Evolutionary conservation across 306 rosid species (phyloP).

Genomic region (Prunus persica): DNA sequence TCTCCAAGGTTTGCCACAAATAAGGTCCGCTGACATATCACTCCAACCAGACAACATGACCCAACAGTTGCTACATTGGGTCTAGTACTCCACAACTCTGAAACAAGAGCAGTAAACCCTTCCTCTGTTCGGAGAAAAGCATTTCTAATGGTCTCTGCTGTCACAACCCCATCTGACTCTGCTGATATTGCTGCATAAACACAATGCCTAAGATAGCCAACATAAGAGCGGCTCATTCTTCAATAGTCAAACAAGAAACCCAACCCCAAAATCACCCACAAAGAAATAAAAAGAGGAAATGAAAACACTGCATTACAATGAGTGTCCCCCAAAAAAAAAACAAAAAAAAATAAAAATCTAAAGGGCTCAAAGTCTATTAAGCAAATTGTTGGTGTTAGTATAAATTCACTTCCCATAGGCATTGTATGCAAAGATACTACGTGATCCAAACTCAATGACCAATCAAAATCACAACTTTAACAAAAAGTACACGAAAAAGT

Average conservation of each 20-base stretch:
- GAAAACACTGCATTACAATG: not conserved
- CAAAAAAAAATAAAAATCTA: not conserved
- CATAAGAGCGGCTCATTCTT: conserved; percentile 38
- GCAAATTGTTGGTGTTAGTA: not conserved
- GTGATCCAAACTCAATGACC: conserved; percentile 21
- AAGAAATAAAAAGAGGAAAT: not conserved
- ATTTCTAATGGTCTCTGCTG: conserved; percentile 51
- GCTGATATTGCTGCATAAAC: conserved; percentile 59
- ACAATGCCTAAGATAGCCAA: conserved; percentile 49
- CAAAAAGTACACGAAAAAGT: conserved; percentile 27
- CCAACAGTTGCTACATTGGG: conserved; percentile 79
- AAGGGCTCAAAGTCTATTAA: not conserved
- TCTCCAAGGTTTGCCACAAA: conserved; percentile 82
- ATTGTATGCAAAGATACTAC: conserved; percentile 21
- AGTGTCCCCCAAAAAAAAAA: not conserved
- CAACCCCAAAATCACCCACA: conserved; percentile 18
- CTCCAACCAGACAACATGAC: conserved; percentile 83
- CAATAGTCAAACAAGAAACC: conserved; percentile 13
- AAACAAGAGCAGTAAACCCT: conserved; percentile 65
- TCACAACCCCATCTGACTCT: conserved; percentile 56
- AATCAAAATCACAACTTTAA: conserved; percentile 25
- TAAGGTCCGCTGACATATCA: conserved; percentile 68
- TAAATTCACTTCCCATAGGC: not conserved
- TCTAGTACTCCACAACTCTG: conserved; percentile 55
- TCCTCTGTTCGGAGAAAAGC: conserved; percentile 73